Conservation (phyloP, 2,329 filamentous ascomycete species). For the Penicillium sp. region DNA sequence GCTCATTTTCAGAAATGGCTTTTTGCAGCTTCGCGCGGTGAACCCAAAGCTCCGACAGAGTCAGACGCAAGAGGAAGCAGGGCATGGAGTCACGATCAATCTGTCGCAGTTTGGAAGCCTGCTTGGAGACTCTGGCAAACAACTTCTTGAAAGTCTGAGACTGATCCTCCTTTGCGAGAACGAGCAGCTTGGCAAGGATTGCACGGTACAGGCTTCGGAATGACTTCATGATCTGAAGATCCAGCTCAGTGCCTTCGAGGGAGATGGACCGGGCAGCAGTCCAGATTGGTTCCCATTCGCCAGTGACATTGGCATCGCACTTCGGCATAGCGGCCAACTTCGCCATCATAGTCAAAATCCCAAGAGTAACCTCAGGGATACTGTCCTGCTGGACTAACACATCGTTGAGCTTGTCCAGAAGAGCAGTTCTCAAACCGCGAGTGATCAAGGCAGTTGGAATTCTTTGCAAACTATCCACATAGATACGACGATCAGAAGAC, state of each 20-base stretch:
- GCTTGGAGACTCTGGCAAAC: constrained; percentile 31
- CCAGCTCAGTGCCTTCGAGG: constrained; percentile 31
- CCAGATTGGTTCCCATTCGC: constrained; percentile 38
- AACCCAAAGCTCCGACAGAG: constrained; percentile 35
- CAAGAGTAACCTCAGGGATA: constrained; percentile 28
- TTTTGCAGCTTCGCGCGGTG: constrained; percentile 32
- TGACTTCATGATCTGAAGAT: constrained; percentile 37
- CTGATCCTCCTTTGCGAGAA: constrained; percentile 36
- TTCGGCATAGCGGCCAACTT: constrained; percentile 42
- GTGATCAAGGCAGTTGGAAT: constrained; percentile 38
- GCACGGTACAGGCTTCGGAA: constrained; percentile 38
- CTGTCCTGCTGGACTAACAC: constrained; percentile 31
- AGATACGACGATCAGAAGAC: constrained; percentile 26
- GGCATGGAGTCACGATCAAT: constrained; percentile 37
- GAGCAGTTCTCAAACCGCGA: constrained; percentile 35
- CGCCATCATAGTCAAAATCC: constrained; percentile 40
- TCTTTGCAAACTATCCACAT: constrained; percentile 37
- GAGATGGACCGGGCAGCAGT: constrained; percentile 35
- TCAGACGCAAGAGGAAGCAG: constrained; percentile 37
- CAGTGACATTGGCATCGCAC: constrained; percentile 36
- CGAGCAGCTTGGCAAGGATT: constrained; percentile 36
- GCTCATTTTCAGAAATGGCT: constrained; percentile 29
- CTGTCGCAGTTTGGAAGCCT: constrained; percentile 31
- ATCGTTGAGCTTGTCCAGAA: constrained; percentile 37
- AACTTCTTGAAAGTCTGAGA: constrained; percentile 36